Evolutionary conservation across 768 basidiomycete genomes (phyloP), one percentile per base, ranked within the genome.

Genomic region (Lactarius tabidus): DNA sequence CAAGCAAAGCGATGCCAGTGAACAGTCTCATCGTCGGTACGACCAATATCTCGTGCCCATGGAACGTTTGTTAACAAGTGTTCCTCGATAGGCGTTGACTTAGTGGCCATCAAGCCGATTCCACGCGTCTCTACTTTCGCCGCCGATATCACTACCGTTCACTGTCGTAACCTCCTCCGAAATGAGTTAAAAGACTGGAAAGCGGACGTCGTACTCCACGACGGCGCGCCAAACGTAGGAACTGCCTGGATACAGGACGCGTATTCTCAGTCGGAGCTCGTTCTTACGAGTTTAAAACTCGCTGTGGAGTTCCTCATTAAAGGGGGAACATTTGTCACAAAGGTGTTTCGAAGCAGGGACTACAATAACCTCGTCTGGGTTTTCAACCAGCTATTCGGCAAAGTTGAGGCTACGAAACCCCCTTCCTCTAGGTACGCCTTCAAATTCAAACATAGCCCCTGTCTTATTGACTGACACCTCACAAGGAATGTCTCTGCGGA

Each of bases 341-440:
- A 99, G 77, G 94, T 99, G 64, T 99, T 99, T 82, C 87, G 97
- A 67, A 96, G 93, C 78, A 91, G 87, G 69, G 97, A 99, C 75
- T 99, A 99, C 78, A 98, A 99, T 79, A 94, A 90, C 73, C 86
- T 99, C 70, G 89, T 98, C 71, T 99, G 97, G 97, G 97, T 98
- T 38, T 98, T 99, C 79, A 89, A 87, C 70, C 97, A 98, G 78
- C 79, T 99, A 56, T 99, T 99, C 75, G 85, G 84, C 54, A 95
- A 90, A 76, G 97, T 99, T 36, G 97, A 99, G 76, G 97, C 97
- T 7, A 99, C 97, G 36, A 99, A 99, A 74, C 97, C 97, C 2
- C 95, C 97, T 10, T 95, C 94, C 41, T 98, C 97, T 28, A 87
- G 95, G 93, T 95, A 66, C 71, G 81, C 77, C 66, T 26, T n/a